Conservation (phyloP, 345 rosid species). For the Linum lewisii region DNA sequence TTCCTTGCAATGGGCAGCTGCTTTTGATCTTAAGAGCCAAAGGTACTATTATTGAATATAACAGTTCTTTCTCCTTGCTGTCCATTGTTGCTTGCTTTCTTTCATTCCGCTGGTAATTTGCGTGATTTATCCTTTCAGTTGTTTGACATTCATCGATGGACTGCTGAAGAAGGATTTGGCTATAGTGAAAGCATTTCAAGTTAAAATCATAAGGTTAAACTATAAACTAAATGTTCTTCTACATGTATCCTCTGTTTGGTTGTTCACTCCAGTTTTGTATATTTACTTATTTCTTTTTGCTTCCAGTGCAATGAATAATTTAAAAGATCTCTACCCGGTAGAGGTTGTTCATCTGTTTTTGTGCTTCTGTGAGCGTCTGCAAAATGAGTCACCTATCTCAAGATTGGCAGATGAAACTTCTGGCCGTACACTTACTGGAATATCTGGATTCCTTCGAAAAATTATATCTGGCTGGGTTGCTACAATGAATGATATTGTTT, state of each 20-base stretch:
- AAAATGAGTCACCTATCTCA: constrained; percentile 23
- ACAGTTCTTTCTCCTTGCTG: constrained; percentile 11
- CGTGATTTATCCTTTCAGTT: constrained; percentile 38
- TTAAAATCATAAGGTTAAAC: constrained; percentile 51
- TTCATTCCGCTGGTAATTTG: constrained; percentile 9
- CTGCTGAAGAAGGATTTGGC: constrained; percentile 41
- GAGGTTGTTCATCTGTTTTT: constrained; percentile 52
- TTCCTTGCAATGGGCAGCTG: constrained; percentile 60
- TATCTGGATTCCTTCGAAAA: constrained; percentile 34
- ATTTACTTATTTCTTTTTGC: constrained; percentile 19
- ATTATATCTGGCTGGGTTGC: constrained; percentile 23
- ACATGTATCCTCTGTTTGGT: neutral
- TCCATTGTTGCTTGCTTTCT: constrained; percentile 1
- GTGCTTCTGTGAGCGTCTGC: constrained; percentile 48
- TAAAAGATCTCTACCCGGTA: constrained; percentile 45
- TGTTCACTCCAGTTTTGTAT: constrained; percentile 2
- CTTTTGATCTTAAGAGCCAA: constrained; percentile 42
- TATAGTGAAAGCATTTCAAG: constrained; percentile 40
- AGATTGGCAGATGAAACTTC: constrained; percentile 29
- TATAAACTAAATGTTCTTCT: neutral
- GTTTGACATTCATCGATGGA: constrained; percentile 49
- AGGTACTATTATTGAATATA: constrained; percentile 31
- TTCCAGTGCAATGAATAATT: constrained; percentile 62
- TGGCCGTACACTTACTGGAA: constrained; percentile 30
- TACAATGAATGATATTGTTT: constrained; percentile 23